A percentile compares a stretch with the other conserved stretches of the same genome.
These are phyloP conservation scores for Amanita fuliginea DNA, from an alignment of 768 basidiomycete genomes.

Conservation along the genomic window DNA sequence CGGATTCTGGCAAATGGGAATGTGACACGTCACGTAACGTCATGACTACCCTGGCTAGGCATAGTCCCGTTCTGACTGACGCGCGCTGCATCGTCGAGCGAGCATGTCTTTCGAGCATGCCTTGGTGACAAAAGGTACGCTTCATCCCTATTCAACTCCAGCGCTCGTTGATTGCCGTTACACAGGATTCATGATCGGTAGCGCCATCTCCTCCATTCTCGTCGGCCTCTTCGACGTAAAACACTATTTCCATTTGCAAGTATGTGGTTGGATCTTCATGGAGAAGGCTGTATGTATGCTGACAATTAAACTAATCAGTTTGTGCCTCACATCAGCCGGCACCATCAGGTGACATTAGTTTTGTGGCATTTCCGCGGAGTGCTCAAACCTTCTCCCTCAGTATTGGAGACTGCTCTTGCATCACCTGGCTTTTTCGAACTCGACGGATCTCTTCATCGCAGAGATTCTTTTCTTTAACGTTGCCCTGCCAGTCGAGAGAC, in stretches of 20 bases:
- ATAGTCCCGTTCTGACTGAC: background rate
- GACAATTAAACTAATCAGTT: conserved; percentile 31
- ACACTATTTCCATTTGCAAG: conserved; percentile 81
- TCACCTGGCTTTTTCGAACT: conserved; percentile 72
- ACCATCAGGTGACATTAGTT: conserved; percentile 58
- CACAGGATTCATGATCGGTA: conserved; percentile 66
- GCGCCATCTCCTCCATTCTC: conserved; percentile 61
- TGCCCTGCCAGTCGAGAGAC: conserved; percentile 65
- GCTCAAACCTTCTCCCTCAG: conserved; percentile 29
- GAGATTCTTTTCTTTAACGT: conserved; percentile 66
- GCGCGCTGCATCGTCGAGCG: background rate
- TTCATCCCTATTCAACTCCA: background rate
- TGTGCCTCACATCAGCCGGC: conserved; percentile 79
- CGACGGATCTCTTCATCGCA: conserved; percentile 74
- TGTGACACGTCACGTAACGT: conserved; percentile 1
- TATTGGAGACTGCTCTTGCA: conserved; percentile 77
- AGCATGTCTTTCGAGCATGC: conserved; percentile 77
- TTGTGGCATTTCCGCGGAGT: conserved; percentile 20
- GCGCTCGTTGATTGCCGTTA: background rate
- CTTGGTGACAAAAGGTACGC: conserved; percentile 70
- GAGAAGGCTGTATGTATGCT: conserved; percentile 9
- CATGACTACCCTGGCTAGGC: background rate
- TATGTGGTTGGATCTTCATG: conserved; percentile 16
- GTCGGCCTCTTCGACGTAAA: conserved; percentile 79
- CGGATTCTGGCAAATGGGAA: background rate